Percentiles rank a stretch among this genome's conserved stretches.
These are phyloP conservation scores for Trichosporon faecale DNA, from an alignment of 1,284 basidiomycete genomes.

Conservation along the genomic window DNA sequence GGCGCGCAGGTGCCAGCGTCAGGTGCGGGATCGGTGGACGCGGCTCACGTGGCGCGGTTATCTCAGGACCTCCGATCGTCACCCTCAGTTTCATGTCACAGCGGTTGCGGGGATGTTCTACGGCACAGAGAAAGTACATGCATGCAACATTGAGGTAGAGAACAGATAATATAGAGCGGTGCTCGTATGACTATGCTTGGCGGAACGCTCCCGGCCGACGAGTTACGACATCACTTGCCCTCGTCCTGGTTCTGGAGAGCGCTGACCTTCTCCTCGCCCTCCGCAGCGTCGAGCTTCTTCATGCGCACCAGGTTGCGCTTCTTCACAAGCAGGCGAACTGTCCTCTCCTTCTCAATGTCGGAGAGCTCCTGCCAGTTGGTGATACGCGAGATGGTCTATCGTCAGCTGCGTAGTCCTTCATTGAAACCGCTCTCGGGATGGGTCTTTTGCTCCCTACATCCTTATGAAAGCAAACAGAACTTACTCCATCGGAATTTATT, in stretches of 20 bases:
- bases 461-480: constrained; percentile 16
- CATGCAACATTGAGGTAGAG: background rate
- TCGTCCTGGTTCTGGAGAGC: constrained; percentile 17
- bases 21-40: background rate
- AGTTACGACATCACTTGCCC: background rate
- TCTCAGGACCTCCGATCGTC: background rate
- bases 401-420: constrained; percentile 7
- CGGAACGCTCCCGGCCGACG: background rate
- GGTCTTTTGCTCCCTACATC: too few species aligned
- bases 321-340: constrained; percentile 50
- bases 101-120: background rate
- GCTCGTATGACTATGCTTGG: background rate
- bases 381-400: constrained; percentile 50
- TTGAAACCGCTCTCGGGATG: too few species aligned
- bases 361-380: constrained; percentile 50
- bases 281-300: constrained; percentile 31
- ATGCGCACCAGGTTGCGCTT: constrained; percentile 50
- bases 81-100: background rate
- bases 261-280: constrained; percentile 20
- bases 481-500: constrained; percentile 51
- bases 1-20: background rate
- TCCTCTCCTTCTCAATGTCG: constrained; percentile 48
- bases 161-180: background rate
- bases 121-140: background rate
- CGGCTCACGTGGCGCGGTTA: constrained; percentile 4